A percentile compares a stretch with the other conserved stretches of the same genome.
phyloP scores from a whole-genome alignment of 179 eudicot genomes.

The Silene vulgaris region DNA sequence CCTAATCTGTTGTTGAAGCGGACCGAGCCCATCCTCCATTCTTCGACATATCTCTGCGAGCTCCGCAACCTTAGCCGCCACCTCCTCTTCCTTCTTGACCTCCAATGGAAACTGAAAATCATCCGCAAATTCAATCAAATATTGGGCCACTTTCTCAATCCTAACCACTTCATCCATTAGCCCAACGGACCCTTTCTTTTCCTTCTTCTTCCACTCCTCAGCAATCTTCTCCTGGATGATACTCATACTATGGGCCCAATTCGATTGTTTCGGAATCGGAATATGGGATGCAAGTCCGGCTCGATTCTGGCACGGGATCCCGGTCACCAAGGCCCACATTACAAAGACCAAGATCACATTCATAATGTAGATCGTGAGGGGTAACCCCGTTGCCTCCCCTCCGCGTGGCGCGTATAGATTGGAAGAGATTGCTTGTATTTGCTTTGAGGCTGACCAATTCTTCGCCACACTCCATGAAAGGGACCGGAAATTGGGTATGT shows the following conservation, averaged over 20 bases:
- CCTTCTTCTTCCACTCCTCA: slow-evolving; percentile 96
- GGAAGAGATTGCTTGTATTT: slow-evolving; percentile 73
- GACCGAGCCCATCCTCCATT: slow-evolving; percentile 75
- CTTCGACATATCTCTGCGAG: slow-evolving; percentile 58
- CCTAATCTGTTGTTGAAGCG: slow-evolving; percentile 63
- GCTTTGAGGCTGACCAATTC: slow-evolving; percentile 87
- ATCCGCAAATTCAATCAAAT: slow-evolving; percentile 48
- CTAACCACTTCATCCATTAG: slow-evolving; percentile 66
- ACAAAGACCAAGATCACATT: slow-evolving; percentile 61
- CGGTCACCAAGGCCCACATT: slow-evolving; percentile 83
- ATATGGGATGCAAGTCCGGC: slow-evolving; percentile 62
- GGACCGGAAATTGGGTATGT: slow-evolving; percentile 46
- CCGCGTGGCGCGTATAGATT: slow-evolving; percentile 71
- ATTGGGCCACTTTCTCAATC: slow-evolving; percentile 50
- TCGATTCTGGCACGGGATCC: slow-evolving; percentile 79
- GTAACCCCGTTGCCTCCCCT: slow-evolving; percentile 55
- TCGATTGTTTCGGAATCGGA: slow-evolving; percentile 51
- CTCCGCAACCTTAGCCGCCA: slow-evolving; percentile 58
- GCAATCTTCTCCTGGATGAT: slow-evolving; percentile 74
- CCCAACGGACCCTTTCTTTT: slow-evolving; percentile 74
- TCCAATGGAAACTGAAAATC: slow-evolving; percentile 63
- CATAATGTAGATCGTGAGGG: slow-evolving; percentile 67
- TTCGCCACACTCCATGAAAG: slow-evolving; percentile 64
- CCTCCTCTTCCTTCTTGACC: slow-evolving; percentile 58
- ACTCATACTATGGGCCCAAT: slow-evolving; percentile 61